Evolutionary conservation across 169 alveolate genomes (phyloP).

Genomic region (Babesia caballi): DNA sequence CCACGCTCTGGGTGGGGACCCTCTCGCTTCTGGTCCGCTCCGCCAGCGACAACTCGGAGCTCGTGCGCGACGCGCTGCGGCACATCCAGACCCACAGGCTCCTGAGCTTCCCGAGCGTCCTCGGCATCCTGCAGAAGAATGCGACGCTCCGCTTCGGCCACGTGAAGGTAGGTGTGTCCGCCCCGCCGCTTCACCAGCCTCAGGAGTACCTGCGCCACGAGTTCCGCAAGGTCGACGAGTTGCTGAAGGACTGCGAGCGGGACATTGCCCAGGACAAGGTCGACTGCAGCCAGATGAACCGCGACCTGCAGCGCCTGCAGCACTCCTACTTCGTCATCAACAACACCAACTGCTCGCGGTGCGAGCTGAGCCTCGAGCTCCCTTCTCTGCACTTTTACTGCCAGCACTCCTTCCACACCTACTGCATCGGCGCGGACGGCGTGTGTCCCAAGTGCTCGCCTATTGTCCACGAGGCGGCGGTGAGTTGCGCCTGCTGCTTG

Average conservation of each 20-base stretch:
- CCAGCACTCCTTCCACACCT: slow-evolving; percentile 62
- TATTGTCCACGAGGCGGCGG: slow-evolving; percentile 20
- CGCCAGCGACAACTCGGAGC: slow-evolving; percentile 15
- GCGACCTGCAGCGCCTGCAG: slow-evolving; percentile 48
- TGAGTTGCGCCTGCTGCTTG: neutral
- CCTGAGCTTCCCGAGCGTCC: slow-evolving; percentile 37
- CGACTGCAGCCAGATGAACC: slow-evolving; percentile 44
- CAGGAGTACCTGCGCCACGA: slow-evolving; percentile 59
- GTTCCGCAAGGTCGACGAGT: slow-evolving; percentile 39
- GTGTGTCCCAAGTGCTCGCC: slow-evolving; percentile 57
- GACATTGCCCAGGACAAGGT: slow-evolving; percentile 56
- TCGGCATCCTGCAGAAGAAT: slow-evolving; percentile 36
- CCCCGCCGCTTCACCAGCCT: neutral
- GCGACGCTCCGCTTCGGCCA: slow-evolving; percentile 13
- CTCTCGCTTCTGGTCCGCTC: slow-evolving; percentile 23
- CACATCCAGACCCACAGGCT: slow-evolving; percentile 49
- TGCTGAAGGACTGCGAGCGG: slow-evolving; percentile 26
- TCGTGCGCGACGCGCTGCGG: slow-evolving; percentile 24
- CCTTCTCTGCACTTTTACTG: slow-evolving; percentile 67
- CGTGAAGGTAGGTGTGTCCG: slow-evolving; percentile 22
- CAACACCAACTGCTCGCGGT: slow-evolving; percentile 60
- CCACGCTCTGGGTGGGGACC: slow-evolving; percentile 49
- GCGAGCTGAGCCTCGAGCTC: slow-evolving; percentile 60
- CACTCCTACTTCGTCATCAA: slow-evolving; percentile 52
- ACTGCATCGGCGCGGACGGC: slow-evolving; percentile 56